phyloP scores from a whole-genome alignment of 352 stramenopile species.

The Globisporangium perplexum region DNA sequence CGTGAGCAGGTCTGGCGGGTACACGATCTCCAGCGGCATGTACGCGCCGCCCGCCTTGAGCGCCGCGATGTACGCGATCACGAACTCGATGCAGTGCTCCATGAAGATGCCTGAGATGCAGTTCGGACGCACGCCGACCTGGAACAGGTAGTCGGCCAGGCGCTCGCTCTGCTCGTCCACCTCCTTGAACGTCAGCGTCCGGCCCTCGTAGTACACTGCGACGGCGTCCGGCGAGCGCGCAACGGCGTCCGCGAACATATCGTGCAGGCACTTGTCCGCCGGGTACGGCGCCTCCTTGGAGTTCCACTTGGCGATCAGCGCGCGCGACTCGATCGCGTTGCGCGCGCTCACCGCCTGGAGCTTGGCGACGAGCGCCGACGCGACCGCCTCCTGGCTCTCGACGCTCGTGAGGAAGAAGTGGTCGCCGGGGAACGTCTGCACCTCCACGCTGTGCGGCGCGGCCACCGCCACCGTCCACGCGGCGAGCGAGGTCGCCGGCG shows the following conservation, averaged over 20 bases:
- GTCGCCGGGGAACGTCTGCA: conserved; percentile 45
- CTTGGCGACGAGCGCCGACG: conserved; percentile 26
- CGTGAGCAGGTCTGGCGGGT: conserved; percentile 86
- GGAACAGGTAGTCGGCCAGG: conserved; percentile 61
- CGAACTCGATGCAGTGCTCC: conserved; percentile 90
- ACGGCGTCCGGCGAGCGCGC: conserved; percentile 52
- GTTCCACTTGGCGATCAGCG: conserved; percentile 49
- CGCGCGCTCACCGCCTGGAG: conserved; percentile 26
- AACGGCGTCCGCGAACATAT: conserved; percentile 72
- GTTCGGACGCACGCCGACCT: conserved; percentile 59
- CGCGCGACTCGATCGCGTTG: conserved; percentile 36
- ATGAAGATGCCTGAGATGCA: conserved; percentile 85
- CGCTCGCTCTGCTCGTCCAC: conserved; percentile 59
- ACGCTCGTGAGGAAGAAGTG: conserved; percentile 58
- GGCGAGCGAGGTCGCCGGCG: conserved; percentile 25
- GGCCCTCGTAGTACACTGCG: conserved; percentile 69
- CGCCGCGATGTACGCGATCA: conserved; percentile 87
- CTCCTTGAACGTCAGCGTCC: conserved; percentile 60
- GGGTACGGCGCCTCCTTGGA: conserved; percentile 49
- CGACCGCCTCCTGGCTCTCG: conserved; percentile 26
- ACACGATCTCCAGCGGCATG: conserved; percentile 88
- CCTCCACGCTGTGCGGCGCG: conserved; percentile 18
- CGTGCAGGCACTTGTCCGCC: conserved; percentile 68
- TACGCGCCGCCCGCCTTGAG: conserved; percentile 89
- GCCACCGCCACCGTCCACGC: conserved; percentile 28